Percentiles rank a stretch among this genome's conserved stretches.
phyloP scores from a whole-genome alignment of 805 yeast genomes.

The Kazachstania bromeliacearum region DNA sequence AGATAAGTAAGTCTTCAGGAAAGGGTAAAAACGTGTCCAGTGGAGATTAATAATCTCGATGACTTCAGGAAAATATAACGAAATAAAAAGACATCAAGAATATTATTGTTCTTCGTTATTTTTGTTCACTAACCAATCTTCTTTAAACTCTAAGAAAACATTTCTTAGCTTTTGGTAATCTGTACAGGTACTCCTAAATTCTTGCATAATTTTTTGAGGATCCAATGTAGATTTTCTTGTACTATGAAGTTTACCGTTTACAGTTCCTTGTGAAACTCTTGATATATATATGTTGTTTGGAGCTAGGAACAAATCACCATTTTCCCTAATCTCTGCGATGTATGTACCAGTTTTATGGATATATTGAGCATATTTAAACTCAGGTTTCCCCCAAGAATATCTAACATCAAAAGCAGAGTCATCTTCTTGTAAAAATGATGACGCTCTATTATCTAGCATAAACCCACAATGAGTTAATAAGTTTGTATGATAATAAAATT shows the following conservation, averaged over 20 bases:
- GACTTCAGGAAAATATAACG: too few relatives aligned
- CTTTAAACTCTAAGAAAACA: slow-evolving; percentile 52
- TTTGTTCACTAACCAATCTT: slow-evolving; percentile 28
- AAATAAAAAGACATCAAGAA: too few relatives aligned
- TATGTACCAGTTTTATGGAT: slow-evolving; percentile 85
- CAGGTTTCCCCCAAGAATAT: slow-evolving; percentile 89
- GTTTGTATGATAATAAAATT: slow-evolving; percentile 68
- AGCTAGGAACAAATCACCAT: slow-evolving; percentile 70
- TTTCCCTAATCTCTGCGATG: slow-evolving; percentile 74
- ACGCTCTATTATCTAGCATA: slow-evolving; percentile 70
- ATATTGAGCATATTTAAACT: slow-evolving; percentile 75
- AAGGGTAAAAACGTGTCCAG: too few relatives aligned
- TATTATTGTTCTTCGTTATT: background rate
- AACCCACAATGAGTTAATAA: slow-evolving; percentile 64
- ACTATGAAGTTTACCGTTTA: slow-evolving; percentile 25
- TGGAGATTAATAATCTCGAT: too few relatives aligned
- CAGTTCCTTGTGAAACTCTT: slow-evolving; percentile 46
- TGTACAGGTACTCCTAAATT: slow-evolving; percentile 54
- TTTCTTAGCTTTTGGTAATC: slow-evolving; percentile 38
- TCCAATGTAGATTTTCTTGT: slow-evolving; percentile 38
- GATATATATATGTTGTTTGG: slow-evolving; percentile 81
- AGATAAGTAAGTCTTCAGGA: too few relatives aligned
- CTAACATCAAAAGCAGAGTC: slow-evolving; percentile 47
- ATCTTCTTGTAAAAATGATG: slow-evolving; percentile 46
- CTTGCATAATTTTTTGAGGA: slow-evolving; percentile 65